These are phyloP conservation scores for Jacaranda mimosifolia DNA, from an alignment of 257 asterid genomes.

Conservation along the genomic window DNA sequence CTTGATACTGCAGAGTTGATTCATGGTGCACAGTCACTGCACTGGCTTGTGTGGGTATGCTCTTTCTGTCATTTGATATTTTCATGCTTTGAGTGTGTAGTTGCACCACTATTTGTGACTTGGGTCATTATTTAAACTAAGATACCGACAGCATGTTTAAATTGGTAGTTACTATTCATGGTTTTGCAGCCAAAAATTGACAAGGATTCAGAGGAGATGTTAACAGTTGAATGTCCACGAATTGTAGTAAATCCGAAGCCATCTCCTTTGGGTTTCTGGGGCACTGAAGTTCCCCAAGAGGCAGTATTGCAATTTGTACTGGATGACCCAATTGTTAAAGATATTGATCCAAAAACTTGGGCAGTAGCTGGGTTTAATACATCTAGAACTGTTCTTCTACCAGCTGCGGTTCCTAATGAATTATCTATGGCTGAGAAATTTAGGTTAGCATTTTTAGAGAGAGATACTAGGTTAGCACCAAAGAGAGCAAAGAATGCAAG, in stretches of 20 bases:
- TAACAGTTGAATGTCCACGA: constrained; percentile 80
- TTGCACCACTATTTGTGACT: background rate
- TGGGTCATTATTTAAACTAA: background rate
- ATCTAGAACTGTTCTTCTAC: constrained; percentile 34
- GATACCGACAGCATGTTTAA: background rate
- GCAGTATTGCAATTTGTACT: constrained; percentile 58
- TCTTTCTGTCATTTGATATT: background rate
- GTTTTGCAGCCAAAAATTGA: constrained; percentile 77
- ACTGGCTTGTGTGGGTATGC: constrained; percentile 97
- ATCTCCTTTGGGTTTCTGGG: constrained; percentile 70
- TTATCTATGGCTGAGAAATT: constrained; percentile 89
- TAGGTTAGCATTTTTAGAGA: constrained; percentile 87
- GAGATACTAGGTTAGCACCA: constrained; percentile 92
- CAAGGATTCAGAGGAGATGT: constrained; percentile 68
- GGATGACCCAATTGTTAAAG: constrained; percentile 72
- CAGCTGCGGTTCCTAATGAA: constrained; percentile 51
- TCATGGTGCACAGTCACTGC: constrained; percentile 73
- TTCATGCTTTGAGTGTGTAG: background rate
- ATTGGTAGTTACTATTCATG: background rate
- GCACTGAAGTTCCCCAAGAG: constrained; percentile 74
- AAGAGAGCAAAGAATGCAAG: constrained; percentile 96
- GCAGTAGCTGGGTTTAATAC: constrained; percentile 52
- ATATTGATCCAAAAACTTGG: constrained; percentile 86
- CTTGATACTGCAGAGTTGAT: constrained; percentile 68
- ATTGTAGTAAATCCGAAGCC: constrained; percentile 80